Base-by-base conservation (phyloP, 495 filamentous ascomycete species). In the Darksidea phi region DNA sequence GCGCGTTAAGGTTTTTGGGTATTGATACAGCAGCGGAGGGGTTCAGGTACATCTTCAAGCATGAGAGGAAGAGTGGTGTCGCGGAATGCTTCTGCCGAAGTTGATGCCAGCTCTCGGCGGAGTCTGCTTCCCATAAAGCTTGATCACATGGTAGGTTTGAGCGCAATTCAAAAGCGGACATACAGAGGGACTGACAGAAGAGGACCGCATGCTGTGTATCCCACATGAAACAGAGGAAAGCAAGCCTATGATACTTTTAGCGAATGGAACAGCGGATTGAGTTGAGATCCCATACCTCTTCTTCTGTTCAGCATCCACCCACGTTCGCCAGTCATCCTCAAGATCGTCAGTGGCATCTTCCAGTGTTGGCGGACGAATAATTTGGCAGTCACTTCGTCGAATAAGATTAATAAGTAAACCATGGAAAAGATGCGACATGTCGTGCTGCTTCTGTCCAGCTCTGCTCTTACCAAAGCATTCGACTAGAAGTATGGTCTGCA, bases 191-290 rank as follows among this genome's bases (percentile, higher is more conserved):
- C 62, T 84, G 80, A 20, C 77, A 83, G 66, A 82, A 83, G 4
- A 83, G 70, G 0, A 82, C 79, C 0, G 80, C 79, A 58, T 82
- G 80, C 62, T 82, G 79, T 0, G 78, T 80, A 57, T 83, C 81
- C 81, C 80, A 83, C 76, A 84, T 82, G 59, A 84, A 85, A 56
- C 79, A 82, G 26, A 80, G 73, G 48, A 84, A 74, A 0, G 78
- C 77, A 6, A 83, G 68, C 24, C 76, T 77, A 24, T 6, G 54
- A 36, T 48, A 58, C 56, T 26, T 42, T 55, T 36, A 52, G 23
- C 3, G 49, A 18, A 10, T 50, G 1, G 3, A 26, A 13, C 25
- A 42, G 2, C 7, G 15, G n/a, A 21, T 43, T n/a, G 18, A 43
- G 13, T n/a, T 13, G 50, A 38, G 11, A 23, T 4, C 20, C 56